A percentile compares a stretch with the other conserved stretches of the same genome.
These are phyloP conservation scores for Aurantiochytrium sp. DNA, from an alignment of 108 stramenopile genomes.

Conservation along the genomic window DNA sequence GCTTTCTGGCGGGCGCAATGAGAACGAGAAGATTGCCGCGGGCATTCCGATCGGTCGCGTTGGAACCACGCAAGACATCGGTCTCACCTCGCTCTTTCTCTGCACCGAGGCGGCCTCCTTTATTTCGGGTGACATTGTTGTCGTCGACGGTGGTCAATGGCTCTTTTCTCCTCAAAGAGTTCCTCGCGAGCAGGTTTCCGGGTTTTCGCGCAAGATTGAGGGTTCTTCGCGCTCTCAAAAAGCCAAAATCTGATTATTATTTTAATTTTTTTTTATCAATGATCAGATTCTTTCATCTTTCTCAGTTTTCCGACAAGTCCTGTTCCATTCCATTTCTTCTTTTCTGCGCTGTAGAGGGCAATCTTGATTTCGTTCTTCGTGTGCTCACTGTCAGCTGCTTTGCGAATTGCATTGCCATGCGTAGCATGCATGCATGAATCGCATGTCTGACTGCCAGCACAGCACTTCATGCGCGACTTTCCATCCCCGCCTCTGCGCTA, in stretches of 20 bases:
- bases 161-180: not conserved
- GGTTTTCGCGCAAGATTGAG: not conserved
- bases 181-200: not conserved
- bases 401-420: no score
- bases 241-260: not conserved
- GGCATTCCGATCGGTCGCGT: not conserved
- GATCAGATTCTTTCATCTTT: no score
- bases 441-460: no score
- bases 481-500: no score
- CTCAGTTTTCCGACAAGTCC: no score
- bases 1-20: not conserved
- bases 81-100: not conserved
- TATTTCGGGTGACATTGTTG: not conserved
- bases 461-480: no score
- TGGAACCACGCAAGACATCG: not conserved
- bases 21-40: not conserved
- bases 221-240: not conserved
- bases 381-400: no score
- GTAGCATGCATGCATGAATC: no score
- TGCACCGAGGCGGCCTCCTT: not conserved
- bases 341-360: no score
- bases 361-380: no score
- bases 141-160: slow-evolving; percentile 18
- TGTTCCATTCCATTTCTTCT: no score
- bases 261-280: no score